A percentile compares a stretch with the other conserved stretches of the same genome.
Conservation (phyloP, 1,139 yeast species). For the Kodamaea suecica region DNA sequence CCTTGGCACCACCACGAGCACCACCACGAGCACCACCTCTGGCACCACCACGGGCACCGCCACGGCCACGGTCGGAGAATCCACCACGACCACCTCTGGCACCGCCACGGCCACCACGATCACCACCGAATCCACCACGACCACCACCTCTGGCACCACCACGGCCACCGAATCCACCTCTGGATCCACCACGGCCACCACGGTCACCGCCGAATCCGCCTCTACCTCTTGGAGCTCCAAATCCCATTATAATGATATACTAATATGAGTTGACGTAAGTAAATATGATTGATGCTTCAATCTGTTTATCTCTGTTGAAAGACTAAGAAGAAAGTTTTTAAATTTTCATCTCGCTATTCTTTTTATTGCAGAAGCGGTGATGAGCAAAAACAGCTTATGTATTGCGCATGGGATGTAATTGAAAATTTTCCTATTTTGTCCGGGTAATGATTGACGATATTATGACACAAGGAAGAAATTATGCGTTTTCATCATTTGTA, state of each 20-base stretch:
- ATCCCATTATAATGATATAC: neutral
- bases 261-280: neutral
- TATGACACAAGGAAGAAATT: neutral
- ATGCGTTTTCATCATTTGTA: neutral
- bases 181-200: slow-evolving; percentile 44
- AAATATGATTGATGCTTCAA: neutral
- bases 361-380: neutral
- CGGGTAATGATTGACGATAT: neutral
- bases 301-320: neutral
- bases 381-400: too few species aligned
- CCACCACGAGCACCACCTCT: slow-evolving; percentile 79
- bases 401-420: too few species aligned
- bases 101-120: slow-evolving; percentile 32
- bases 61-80: slow-evolving; percentile 40
- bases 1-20: slow-evolving; percentile 86
- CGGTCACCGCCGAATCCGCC: slow-evolving; percentile 36
- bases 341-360: too few species aligned
- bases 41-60: slow-evolving; percentile 62
- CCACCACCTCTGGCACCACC: slow-evolving; percentile 34
- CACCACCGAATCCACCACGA: slow-evolving; percentile 42
- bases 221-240: slow-evolving; percentile 7
- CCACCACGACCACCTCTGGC: slow-evolving; percentile 45
- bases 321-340: neutral
- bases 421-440: neutral
- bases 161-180: slow-evolving; percentile 41